Percentiles rank a stretch among this genome's conserved stretches.
These are phyloP conservation scores for Puccinia polysora DNA, from an alignment of 1,284 basidiomycete genomes.

Conservation along the genomic window DNA sequence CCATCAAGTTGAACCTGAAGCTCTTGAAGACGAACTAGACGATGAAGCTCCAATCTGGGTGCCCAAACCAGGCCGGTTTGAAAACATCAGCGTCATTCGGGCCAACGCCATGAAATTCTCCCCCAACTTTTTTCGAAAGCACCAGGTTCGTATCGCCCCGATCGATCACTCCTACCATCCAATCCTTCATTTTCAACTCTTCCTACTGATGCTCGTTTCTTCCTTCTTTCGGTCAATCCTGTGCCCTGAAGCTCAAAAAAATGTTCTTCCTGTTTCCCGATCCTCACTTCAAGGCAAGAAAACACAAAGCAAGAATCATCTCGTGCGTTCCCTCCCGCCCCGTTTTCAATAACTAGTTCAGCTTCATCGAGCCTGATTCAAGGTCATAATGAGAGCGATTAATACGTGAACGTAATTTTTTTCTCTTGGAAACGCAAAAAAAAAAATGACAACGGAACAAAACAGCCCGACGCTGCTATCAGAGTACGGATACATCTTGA, in stretches of 20 bases:
- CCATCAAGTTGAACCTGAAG: slow-evolving; percentile 6
- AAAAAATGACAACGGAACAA: too few species aligned
- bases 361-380: too few species aligned
- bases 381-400: too few species aligned
- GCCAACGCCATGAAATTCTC: slow-evolving; percentile 99
- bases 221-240: neutral
- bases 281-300: slow-evolving; percentile 95
- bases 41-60: slow-evolving; percentile 38
- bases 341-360: slow-evolving; percentile 48
- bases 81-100: slow-evolving; percentile 90
- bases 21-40: slow-evolving; percentile 36
- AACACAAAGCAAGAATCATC: slow-evolving; percentile 94
- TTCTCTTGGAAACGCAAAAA: too few species aligned
- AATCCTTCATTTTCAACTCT: neutral
- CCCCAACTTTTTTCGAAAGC: slow-evolving; percentile 89
- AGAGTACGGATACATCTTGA: slow-evolving; percentile 85
- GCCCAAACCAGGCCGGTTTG: slow-evolving; percentile 60
- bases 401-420: too few species aligned
- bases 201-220: neutral
- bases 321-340: slow-evolving; percentile 58
- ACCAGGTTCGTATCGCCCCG: slow-evolving; percentile 58
- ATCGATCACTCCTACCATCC: neutral
- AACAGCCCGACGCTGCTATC: slow-evolving; percentile 72
- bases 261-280: slow-evolving; percentile 99
- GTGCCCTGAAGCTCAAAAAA: slow-evolving; percentile 61